Base-by-base conservation (phyloP, 2,329 filamentous ascomycete species). In the Penicillium italicum region DNA sequence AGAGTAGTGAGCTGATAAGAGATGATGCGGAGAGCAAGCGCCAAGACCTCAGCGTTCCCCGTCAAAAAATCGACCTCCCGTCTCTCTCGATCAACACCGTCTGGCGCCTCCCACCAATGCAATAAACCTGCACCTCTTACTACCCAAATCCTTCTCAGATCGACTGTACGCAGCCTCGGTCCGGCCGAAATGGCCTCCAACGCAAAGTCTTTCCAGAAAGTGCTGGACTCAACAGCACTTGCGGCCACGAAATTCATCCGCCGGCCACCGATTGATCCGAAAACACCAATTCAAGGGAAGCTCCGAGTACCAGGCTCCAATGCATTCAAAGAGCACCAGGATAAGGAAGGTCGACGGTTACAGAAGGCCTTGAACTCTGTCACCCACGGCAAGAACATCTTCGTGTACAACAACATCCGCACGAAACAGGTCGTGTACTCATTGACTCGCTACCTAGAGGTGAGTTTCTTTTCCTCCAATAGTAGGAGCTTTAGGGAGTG, bases 381-480 rank as follows among this genome's bases (percentile, higher is more conserved):
- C 52, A 71, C 70, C 5, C 79, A 82, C 62, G 84, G 84, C 56
- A 77, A 80, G 64, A 79, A 84, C 70, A 85, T 87, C 66, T 87
- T 83, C 70, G 79, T 81, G 66, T 87, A 85, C 72, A 78, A 79
- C 65, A 80, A 87, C 69, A 74, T 83, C 62, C 78, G 79, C 59
- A 86, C 84, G 34, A 84, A 85, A 56, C 85, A 87, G 71, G 80
- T 86, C 61, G 74, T 87, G 52, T 87, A 87, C 71, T 86, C 84
- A 22, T 72, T 87, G 60, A 79, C 78, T 38, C 78, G 80, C 50
- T 75, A 78, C 50, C 69, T 86, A 43, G 76, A 84, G 61, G 83
- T 85, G 74, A 62, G 76, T 55, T 11, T 16, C 20, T 38, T 37
- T 42, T 24, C 4, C 14, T 18, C 6, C 18, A 12, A 12, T 6